Percentiles rank a stretch among this genome's conserved stretches.
Evolutionary conservation across 768 basidiomycete species (phyloP).

Genomic region (Tulasnella calospora): DNA sequence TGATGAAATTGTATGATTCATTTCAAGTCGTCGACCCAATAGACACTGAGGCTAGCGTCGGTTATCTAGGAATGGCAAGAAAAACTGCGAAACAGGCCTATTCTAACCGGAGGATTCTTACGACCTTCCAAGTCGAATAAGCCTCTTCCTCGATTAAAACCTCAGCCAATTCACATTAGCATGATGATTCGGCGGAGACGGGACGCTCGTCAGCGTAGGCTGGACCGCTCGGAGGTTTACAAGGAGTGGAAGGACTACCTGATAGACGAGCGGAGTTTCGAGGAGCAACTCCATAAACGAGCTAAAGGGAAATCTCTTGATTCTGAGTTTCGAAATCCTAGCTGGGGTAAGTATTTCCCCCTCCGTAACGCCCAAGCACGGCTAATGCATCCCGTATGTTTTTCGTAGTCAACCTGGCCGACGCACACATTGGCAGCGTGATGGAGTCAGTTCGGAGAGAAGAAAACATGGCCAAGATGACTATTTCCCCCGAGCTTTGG

Average conservation of each 20-base stretch:
- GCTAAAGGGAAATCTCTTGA: constrained; percentile 27
- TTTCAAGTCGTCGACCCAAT: not conserved
- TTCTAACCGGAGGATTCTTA: constrained; percentile 67
- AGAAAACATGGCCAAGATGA: constrained; percentile 40
- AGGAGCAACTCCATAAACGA: constrained; percentile 31
- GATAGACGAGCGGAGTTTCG: constrained; percentile 41
- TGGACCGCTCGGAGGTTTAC: constrained; percentile 38
- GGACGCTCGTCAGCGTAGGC: constrained; percentile 44
- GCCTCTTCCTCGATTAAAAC: constrained; percentile 73
- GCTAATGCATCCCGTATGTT: not conserved
- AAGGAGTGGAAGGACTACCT: constrained; percentile 39
- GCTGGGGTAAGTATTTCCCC: constrained; percentile 45
- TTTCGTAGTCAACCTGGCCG: constrained; percentile 41
- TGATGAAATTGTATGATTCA: constrained; percentile 49
- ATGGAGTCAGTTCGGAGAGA: constrained; percentile 41
- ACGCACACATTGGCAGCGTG: constrained; percentile 36
- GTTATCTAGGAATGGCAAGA: constrained; percentile 51
- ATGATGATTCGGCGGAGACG: constrained; percentile 60
- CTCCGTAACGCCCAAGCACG: not conserved
- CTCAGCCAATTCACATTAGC: constrained; percentile 67
- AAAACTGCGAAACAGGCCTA: constrained; percentile 53
- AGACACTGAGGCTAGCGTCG: not conserved
- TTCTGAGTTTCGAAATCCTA: constrained; percentile 30
- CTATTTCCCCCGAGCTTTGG: constrained; percentile 49
- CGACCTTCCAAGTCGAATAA: constrained; percentile 57